Conservation (phyloP, 352 stramenopile genomes). For the Pythium angustatum region DNA sequence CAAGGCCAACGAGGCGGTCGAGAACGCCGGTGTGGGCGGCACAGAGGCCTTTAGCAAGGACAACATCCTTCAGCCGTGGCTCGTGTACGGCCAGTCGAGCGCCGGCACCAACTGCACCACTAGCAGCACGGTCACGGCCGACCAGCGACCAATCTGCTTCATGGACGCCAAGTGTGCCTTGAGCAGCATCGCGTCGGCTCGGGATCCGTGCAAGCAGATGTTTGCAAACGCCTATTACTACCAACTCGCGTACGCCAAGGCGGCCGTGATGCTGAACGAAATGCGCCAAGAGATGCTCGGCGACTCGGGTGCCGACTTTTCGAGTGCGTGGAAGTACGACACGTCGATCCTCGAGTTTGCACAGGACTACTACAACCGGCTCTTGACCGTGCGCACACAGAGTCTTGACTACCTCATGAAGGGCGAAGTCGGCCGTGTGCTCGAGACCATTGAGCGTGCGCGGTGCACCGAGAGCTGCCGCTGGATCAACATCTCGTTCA, state of each 20-base stretch:
- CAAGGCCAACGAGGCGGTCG: conserved; percentile 39
- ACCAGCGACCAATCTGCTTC: conserved; percentile 58
- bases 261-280: conserved; percentile 56
- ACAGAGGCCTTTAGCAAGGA: conserved; percentile 47
- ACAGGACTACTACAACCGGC: conserved; percentile 51
- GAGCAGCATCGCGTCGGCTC: conserved; percentile 2
- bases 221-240: conserved; percentile 70
- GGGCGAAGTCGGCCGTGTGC: conserved; percentile 50
- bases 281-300: conserved; percentile 78
- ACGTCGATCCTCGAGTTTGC: conserved; percentile 67
- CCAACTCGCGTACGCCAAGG: conserved; percentile 54
- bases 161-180: conserved; percentile 55
- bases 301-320: conserved; percentile 64
- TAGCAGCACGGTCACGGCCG: conserved; percentile 32
- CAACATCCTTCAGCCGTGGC: conserved; percentile 65
- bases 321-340: conserved; percentile 58
- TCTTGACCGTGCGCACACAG: conserved; percentile 42
- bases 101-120: conserved; percentile 30
- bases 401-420: conserved; percentile 49
- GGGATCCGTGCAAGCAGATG: conserved; percentile 44
- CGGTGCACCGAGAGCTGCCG: conserved; percentile 77
- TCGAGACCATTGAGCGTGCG: conserved; percentile 58
- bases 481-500: conserved; percentile 84
- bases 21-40: conserved; percentile 20
- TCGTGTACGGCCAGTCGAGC: conserved; percentile 38